A percentile compares a stretch with the other conserved stretches of the same genome.
These are phyloP conservation scores for Cymbopogon flexuosus DNA, from an alignment of 202 grass and related monocot species.

Conservation along the genomic window DNA sequence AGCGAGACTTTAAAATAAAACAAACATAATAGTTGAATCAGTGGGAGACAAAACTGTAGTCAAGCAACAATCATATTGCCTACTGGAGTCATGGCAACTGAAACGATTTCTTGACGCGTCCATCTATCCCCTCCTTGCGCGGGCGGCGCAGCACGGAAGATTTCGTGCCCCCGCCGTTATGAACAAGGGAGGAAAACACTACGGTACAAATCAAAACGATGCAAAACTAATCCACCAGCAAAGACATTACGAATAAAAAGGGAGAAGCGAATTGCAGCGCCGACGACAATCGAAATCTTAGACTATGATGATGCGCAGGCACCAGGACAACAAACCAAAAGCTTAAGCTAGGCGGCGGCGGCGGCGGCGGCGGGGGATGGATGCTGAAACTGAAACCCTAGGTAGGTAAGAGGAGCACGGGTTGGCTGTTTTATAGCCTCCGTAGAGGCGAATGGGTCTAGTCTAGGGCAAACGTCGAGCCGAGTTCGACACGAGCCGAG, in stretches of 20 bases:
- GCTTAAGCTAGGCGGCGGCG: background rate
- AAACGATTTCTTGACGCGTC: slow-evolving; percentile 70
- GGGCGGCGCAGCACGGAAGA: background rate
- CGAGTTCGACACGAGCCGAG: background rate
- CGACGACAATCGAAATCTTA: too few relatives aligned
- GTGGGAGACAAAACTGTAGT: slow-evolving; percentile 2
- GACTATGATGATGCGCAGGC: too few relatives aligned
- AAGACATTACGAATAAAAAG: too few relatives aligned
- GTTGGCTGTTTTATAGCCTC: background rate
- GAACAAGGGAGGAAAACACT: background rate
- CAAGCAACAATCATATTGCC: slow-evolving; percentile 74
- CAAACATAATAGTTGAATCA: background rate
- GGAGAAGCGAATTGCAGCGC: too few relatives aligned
- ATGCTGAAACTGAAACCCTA: background rate
- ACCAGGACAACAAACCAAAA: too few relatives aligned
- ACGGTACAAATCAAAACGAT: too few relatives aligned
- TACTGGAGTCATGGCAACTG: slow-evolving; percentile 49
- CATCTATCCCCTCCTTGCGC: slow-evolving; percentile 29
- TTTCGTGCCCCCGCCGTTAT: background rate
- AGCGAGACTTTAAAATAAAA: too few relatives aligned
- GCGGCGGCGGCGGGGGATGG: background rate
- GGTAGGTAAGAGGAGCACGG: background rate
- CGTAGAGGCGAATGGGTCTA: background rate
- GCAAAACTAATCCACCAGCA: background rate
- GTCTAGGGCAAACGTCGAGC: background rate